Evolutionary conservation across 1,139 yeast genomes (phyloP).

Genomic region (Candida tetrigidarum): DNA sequence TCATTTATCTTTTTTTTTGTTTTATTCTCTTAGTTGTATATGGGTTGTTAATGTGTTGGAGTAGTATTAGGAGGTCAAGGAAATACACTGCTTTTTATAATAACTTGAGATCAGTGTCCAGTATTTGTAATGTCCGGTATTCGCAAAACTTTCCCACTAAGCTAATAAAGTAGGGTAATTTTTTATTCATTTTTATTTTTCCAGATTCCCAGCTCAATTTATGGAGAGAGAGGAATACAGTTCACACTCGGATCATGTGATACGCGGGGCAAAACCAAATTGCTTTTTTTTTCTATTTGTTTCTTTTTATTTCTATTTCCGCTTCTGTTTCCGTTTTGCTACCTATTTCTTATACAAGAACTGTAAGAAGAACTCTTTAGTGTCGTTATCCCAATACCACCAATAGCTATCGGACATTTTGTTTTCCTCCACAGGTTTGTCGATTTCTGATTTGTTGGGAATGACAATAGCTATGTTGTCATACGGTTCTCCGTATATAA

Average conservation of each 20-base stretch:
- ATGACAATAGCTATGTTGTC: constrained; percentile 74
- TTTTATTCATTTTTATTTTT: too few relatives aligned
- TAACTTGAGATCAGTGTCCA: not conserved
- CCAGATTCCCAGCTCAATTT: not conserved
- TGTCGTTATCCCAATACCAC: constrained; percentile 74
- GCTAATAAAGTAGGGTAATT: not conserved
- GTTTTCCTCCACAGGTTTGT: constrained; percentile 38
- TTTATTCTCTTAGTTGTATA: not conserved
- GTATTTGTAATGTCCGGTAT: not conserved
- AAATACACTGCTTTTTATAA: too few relatives aligned
- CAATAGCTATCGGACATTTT: constrained; percentile 53
- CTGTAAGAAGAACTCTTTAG: constrained; percentile 71
- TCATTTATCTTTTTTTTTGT: constrained; percentile 5
- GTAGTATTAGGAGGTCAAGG: too few relatives aligned
- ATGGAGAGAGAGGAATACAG: not conserved
- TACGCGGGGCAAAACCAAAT: not conserved
- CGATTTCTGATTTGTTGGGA: constrained; percentile 60
- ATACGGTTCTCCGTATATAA: constrained; percentile 85
- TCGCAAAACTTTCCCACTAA: constrained; percentile 4
- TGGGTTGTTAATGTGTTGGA: too few relatives aligned
- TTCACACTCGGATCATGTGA: not conserved
- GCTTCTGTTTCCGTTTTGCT: too few relatives aligned
- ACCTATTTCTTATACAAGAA: constrained; percentile 50
- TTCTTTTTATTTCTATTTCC: too few relatives aligned
- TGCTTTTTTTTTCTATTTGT: too few relatives aligned